Conservation (phyloP, 1,284 basidiomycete species). For the Flammula alnicola region DNA sequence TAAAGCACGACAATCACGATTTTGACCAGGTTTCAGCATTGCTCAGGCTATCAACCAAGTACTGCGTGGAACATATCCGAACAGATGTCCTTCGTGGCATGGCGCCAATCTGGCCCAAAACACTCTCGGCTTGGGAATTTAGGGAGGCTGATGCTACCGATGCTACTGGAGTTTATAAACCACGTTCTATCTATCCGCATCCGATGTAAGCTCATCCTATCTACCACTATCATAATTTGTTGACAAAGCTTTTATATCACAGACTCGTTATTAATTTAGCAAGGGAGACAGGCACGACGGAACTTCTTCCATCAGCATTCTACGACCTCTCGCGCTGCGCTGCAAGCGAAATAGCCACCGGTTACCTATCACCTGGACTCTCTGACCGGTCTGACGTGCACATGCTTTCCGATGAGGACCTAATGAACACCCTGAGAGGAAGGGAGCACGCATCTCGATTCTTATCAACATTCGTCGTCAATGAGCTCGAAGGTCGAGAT, state of each 20-base stretch:
- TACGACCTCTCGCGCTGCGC: slow-evolving; percentile 75
- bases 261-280: slow-evolving; percentile 69
- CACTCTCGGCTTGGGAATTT: slow-evolving; percentile 62
- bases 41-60: slow-evolving; percentile 66
- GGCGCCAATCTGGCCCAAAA: slow-evolving; percentile 58
- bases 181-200: slow-evolving; percentile 59
- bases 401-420: slow-evolving; percentile 55
- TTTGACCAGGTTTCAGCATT: slow-evolving; percentile 57
- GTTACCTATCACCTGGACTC: slow-evolving; percentile 34
- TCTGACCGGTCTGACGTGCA: slow-evolving; percentile 35
- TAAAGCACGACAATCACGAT: slow-evolving; percentile 48
- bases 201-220: slow-evolving; percentile 55
- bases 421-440: slow-evolving; percentile 63
- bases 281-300: slow-evolving; percentile 56
- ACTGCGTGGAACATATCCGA: slow-evolving; percentile 58
- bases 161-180: slow-evolving; percentile 54
- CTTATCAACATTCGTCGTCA: slow-evolving; percentile 74
- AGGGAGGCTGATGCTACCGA: slow-evolving; percentile 59
- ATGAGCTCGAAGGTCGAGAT: slow-evolving; percentile 65
- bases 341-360: slow-evolving; percentile 42
- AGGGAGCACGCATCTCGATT: slow-evolving; percentile 72
- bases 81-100: slow-evolving; percentile 57
- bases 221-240: not conserved
- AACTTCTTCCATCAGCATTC: slow-evolving; percentile 70
- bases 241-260: not conserved